These are phyloP conservation scores for Fusarium sp. DNA, from an alignment of 2,329 filamentous ascomycete genomes.

Conservation along the genomic window DNA sequence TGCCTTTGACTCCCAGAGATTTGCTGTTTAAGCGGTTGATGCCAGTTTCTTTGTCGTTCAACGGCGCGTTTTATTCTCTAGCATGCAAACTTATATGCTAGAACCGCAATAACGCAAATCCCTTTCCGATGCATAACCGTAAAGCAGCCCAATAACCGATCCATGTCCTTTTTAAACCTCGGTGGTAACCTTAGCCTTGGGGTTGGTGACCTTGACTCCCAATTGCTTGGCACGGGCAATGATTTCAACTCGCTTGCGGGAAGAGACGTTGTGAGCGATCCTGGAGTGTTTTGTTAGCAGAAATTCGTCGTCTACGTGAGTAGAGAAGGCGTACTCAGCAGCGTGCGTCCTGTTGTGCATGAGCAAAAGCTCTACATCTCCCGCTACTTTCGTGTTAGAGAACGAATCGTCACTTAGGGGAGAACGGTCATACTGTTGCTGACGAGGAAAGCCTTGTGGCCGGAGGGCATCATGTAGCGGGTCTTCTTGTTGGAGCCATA, in stretches of 20 bases:
- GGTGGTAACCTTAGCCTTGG: slow-evolving; percentile 98
- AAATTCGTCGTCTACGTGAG: background rate
- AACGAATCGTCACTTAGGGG: too few species aligned
- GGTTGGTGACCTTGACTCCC: slow-evolving; percentile 99
- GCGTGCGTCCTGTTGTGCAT: slow-evolving; percentile 99
- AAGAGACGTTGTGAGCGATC: slow-evolving; percentile 98
- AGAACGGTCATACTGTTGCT: slow-evolving; percentile 71
- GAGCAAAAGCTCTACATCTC: slow-evolving; percentile 96
- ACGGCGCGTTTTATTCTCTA: slow-evolving; percentile 49
- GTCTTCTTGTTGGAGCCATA: slow-evolving; percentile 99
- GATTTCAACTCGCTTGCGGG: slow-evolving; percentile 98
- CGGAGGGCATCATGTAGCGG: slow-evolving; percentile 97
- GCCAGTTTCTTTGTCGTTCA: slow-evolving; percentile 47
- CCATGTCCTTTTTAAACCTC: slow-evolving; percentile 74
- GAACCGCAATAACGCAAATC: slow-evolving; percentile 48
- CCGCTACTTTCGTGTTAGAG: too few species aligned
- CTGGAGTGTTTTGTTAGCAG: slow-evolving; percentile 59
- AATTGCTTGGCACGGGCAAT: slow-evolving; percentile 97
- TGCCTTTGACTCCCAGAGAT: slow-evolving; percentile 17
- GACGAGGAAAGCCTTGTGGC: slow-evolving; percentile 99
- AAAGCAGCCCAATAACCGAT: slow-evolving; percentile 47
- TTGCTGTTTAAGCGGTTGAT: slow-evolving; percentile 35
- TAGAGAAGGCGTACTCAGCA: slow-evolving; percentile 81
- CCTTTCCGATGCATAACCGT: slow-evolving; percentile 49
- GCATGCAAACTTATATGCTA: slow-evolving; percentile 45